phyloP scores from a whole-genome alignment of 1,284 basidiomycete genomes.

The Tetrapyrgos nigripes region DNA sequence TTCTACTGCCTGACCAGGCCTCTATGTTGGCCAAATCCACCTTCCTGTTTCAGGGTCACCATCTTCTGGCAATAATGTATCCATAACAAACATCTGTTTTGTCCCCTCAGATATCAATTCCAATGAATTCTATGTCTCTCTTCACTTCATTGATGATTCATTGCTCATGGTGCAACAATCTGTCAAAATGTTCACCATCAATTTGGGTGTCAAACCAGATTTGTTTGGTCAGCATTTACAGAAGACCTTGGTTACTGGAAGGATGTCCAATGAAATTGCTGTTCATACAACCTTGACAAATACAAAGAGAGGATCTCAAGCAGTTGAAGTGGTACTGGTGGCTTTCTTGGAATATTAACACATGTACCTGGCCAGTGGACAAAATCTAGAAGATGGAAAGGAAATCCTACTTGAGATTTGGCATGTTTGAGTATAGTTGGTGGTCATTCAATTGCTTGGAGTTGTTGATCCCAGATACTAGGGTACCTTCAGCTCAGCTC shows the following conservation, averaged over 20 bases:
- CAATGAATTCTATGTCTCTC: constrained; percentile 46
- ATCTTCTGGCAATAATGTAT: constrained; percentile 32
- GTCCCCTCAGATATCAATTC: constrained; percentile 52
- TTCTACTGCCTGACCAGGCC: constrained; percentile 65
- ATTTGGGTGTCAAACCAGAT: constrained; percentile 52
- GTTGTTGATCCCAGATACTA: no score
- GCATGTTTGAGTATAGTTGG: constrained; percentile 71
- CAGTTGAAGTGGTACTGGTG: constrained; percentile 36
- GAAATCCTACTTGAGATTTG: constrained; percentile 64
- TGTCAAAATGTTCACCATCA: constrained; percentile 55
- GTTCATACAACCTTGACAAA: constrained; percentile 33
- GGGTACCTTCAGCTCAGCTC: no score
- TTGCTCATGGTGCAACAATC: constrained; percentile 58
- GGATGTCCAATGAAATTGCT: constrained; percentile 60
- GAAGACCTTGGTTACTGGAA: constrained; percentile 56
- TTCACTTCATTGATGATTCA: constrained; percentile 53
- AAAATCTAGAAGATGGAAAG: constrained; percentile 47
- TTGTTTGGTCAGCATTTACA: constrained; percentile 56
- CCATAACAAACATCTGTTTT: constrained; percentile 45
- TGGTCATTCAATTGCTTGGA: constrained; percentile 71
- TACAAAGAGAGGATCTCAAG: no score
- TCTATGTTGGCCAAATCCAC: constrained; percentile 65
- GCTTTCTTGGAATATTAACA: constrained; percentile 74
- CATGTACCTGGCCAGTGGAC: constrained; percentile 58
- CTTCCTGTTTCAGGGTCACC: constrained; percentile 44